Percentiles rank a stretch among this genome's conserved stretches.
These are phyloP conservation scores for Sclerotinia nivalis DNA, from an alignment of 2,329 filamentous ascomycete genomes.

Conservation along the genomic window DNA sequence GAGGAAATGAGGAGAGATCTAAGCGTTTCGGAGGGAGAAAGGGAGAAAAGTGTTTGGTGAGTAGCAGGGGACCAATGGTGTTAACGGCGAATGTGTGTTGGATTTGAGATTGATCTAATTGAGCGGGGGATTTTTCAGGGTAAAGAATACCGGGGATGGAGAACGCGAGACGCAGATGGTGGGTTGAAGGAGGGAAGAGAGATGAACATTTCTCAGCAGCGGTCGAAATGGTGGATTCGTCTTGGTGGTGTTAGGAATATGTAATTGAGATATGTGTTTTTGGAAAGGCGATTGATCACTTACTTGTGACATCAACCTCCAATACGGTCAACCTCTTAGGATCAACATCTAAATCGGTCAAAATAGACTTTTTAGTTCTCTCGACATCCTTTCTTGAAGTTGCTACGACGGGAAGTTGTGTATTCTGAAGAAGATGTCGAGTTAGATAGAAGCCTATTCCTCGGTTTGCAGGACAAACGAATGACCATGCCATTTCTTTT, in stretches of 20 bases:
- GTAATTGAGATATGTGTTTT: not conserved
- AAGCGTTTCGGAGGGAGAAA: slow-evolving; percentile 65
- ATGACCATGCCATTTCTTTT: slow-evolving; percentile 38
- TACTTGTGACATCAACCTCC: slow-evolving; percentile 59
- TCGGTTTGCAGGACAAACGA: slow-evolving; percentile 60
- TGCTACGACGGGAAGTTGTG: slow-evolving; percentile 58
- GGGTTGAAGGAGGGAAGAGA: slow-evolving; percentile 52
- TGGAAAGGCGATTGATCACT: not conserved
- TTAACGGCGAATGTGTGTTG: slow-evolving; percentile 74
- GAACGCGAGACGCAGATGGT: slow-evolving; percentile 69
- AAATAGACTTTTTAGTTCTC: slow-evolving; percentile 50
- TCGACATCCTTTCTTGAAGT: slow-evolving; percentile 57
- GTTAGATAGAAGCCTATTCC: slow-evolving; percentile 64
- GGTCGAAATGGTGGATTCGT: slow-evolving; percentile 62
- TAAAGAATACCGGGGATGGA: slow-evolving; percentile 70
- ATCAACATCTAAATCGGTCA: slow-evolving; percentile 49
- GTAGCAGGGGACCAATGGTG: slow-evolving; percentile 69
- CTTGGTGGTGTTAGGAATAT: slow-evolving; percentile 36
- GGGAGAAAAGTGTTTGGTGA: slow-evolving; percentile 72
- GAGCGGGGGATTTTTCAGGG: slow-evolving; percentile 68
- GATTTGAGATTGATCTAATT: slow-evolving; percentile 62
- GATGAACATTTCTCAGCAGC: slow-evolving; percentile 53
- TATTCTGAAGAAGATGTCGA: slow-evolving; percentile 57
- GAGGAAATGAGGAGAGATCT: slow-evolving; percentile 37
- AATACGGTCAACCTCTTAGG: slow-evolving; percentile 53